phyloP scores from a whole-genome alignment of 305 asterid genomes.

The Fraxinus dipetala region DNA sequence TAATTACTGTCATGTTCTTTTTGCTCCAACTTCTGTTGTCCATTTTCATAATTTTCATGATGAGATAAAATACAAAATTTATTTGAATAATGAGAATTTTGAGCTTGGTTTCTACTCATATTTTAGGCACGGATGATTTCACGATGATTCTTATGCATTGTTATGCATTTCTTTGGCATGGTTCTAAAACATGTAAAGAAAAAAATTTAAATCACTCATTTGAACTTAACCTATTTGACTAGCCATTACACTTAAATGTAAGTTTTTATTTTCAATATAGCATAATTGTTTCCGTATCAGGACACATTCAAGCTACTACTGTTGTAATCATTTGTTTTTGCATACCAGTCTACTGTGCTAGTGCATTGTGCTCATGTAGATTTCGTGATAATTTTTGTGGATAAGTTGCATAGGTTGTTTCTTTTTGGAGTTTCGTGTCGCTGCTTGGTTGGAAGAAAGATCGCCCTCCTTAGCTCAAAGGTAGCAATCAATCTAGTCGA shows the following conservation, averaged over 20 bases:
- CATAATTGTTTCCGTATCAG: neutral
- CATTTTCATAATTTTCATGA: neutral
- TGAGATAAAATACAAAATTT: neutral
- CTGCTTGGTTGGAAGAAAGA: neutral
- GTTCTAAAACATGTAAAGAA: neutral
- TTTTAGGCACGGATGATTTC: neutral
- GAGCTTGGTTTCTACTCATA: neutral
- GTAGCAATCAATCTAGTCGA: neutral
- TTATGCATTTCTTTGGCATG: neutral
- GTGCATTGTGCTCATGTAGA: neutral
- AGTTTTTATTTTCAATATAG: neutral
- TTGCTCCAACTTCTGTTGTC: neutral
- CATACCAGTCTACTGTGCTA: neutral
- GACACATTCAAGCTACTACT: neutral
- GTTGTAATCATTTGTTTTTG: neutral
- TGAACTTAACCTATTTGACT: neutral
- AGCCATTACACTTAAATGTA: neutral
- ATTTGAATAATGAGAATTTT: neutral
- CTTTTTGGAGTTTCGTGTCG: neutral
- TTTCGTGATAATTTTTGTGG: neutral
- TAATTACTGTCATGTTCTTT: neutral
- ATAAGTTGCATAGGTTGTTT: neutral
- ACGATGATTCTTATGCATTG: neutral
- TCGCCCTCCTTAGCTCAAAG: neutral
- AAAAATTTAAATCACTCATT: neutral